phyloP scores from a whole-genome alignment of 805 yeast genomes.

The Lipomyces sp. region DNA sequence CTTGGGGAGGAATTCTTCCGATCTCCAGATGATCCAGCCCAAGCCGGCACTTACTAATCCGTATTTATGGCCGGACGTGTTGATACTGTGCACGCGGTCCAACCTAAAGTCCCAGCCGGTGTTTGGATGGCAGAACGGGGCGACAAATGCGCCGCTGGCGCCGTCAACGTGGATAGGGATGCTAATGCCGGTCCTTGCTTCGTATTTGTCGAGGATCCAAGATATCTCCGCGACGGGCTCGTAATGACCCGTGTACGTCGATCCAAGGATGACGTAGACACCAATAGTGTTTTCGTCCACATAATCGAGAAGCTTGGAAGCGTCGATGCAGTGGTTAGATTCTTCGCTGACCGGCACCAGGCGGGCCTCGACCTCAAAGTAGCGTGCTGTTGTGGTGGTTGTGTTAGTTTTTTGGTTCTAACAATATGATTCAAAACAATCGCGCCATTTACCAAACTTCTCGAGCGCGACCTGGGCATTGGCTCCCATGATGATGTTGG shows the following conservation, averaged over 20 bases:
- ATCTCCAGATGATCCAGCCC: slow-evolving; percentile 91
- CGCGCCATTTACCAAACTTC: slow-evolving; percentile 61
- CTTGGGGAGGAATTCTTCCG: slow-evolving; percentile 65
- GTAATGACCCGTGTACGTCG: slow-evolving; percentile 92
- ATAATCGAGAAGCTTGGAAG: slow-evolving; percentile 60
- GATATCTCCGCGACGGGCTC: slow-evolving; percentile 71
- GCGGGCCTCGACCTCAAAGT: slow-evolving; percentile 88
- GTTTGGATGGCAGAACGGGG: slow-evolving; percentile 80
- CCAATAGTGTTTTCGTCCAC: slow-evolving; percentile 94
- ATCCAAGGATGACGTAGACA: slow-evolving; percentile 82
- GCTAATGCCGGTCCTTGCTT: slow-evolving; percentile 65
- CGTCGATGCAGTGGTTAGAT: slow-evolving; percentile 68
- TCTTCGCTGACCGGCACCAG: slow-evolving; percentile 66
- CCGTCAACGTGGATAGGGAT: slow-evolving; percentile 93
- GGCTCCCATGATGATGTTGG: slow-evolving; percentile 89
- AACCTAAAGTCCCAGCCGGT: slow-evolving; percentile 82
- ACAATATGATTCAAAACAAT: background rate
- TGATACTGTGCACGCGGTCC: slow-evolving; percentile 79
- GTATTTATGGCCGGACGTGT: slow-evolving; percentile 91
- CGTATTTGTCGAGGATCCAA: slow-evolving; percentile 68
- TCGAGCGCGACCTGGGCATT: slow-evolving; percentile 94
- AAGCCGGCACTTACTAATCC: slow-evolving; percentile 89
- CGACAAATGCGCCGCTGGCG: slow-evolving; percentile 88
- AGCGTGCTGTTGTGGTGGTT: slow-evolving; percentile 53
- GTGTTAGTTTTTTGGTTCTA: no score